Percentiles rank a stretch among this genome's conserved stretches.
Evolutionary conservation across 495 filamentous ascomycete genomes (phyloP).

Genomic region (Penicillium diatomitis): DNA sequence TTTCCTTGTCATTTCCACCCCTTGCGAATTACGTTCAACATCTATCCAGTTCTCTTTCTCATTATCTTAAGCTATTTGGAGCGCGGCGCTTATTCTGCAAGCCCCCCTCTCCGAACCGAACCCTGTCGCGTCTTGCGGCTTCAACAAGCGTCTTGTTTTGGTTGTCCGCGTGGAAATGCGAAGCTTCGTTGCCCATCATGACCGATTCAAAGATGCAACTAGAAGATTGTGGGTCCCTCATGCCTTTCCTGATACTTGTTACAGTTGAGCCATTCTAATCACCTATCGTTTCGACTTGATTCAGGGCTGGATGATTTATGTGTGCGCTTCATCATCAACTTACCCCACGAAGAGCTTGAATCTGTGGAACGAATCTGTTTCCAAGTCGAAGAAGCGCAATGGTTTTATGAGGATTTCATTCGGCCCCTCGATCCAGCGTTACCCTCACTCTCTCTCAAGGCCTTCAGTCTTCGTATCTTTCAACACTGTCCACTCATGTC

Average conservation of each 20-base stretch:
- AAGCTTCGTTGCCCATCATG: constrained; percentile 46
- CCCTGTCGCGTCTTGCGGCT: constrained; percentile 12
- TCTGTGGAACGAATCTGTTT: constrained; percentile 92
- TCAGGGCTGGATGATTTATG: constrained; percentile 91
- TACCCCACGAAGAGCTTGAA: constrained; percentile 80
- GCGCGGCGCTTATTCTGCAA: constrained; percentile 23
- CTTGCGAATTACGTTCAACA: constrained; percentile 3
- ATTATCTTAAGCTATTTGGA: constrained; percentile 6
- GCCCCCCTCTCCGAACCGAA: constrained; percentile 19
- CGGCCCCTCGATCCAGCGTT: constrained; percentile 77
- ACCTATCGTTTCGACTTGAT: too few species aligned
- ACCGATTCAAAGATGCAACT: constrained; percentile 72
- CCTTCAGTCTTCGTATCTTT: constrained; percentile 81
- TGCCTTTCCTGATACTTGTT: constrained; percentile 4
- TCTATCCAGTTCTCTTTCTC: too few species aligned
- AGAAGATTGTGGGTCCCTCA: constrained; percentile 66
- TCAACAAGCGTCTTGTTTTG: constrained; percentile 16
- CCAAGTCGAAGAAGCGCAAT: constrained; percentile 98
- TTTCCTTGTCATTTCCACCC: not conserved
- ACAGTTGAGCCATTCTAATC: too few species aligned
- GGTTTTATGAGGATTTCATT: constrained; percentile 99
- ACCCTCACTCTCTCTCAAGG: constrained; percentile 72
- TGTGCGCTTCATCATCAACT: constrained; percentile 91
- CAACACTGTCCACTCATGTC: constrained; percentile 84
- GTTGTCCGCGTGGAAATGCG: constrained; percentile 35